Percentiles rank a stretch among this genome's conserved stretches.
Evolutionary conservation across 2,329 filamentous ascomycete species (phyloP).

Genomic region (Coniella lustricola): DNA sequence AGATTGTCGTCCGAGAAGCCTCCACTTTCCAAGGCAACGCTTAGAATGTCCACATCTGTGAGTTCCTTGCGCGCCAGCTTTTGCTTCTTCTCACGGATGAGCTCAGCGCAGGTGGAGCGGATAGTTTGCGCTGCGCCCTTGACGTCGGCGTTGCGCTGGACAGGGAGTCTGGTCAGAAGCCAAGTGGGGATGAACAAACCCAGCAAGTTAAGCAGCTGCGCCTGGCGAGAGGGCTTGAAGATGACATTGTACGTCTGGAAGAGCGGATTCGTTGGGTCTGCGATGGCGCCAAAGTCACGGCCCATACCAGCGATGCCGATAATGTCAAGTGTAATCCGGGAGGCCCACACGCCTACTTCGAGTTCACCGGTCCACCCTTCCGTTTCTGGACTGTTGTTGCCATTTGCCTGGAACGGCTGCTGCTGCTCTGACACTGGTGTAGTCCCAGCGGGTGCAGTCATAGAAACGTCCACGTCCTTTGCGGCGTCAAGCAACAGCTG

Average conservation of each 20-base stretch:
- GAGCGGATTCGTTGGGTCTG: constrained; percentile 53
- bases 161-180: constrained; percentile 56
- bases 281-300: constrained; percentile 60
- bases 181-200: constrained; percentile 55
- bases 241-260: constrained; percentile 49
- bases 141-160: constrained; percentile 64
- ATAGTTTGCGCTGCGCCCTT: constrained; percentile 49
- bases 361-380: constrained; percentile 35
- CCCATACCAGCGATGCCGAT: constrained; percentile 68
- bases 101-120: constrained; percentile 56
- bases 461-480: constrained; percentile 26
- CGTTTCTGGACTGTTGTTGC: no score
- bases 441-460: constrained; percentile 19
- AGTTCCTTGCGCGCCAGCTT: constrained; percentile 39
- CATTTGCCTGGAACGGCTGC: no score
- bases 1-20: constrained; percentile 72
- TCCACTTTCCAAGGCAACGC: constrained; percentile 69
- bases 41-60: constrained; percentile 66
- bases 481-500: constrained; percentile 36
- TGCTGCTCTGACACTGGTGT: constrained; percentile 15
- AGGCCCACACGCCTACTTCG: constrained; percentile 56
- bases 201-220: constrained; percentile 50
- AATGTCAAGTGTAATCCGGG: constrained; percentile 65
- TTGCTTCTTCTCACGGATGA: constrained; percentile 65
- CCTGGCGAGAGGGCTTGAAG: constrained; percentile 45